Conservation (phyloP, 768 basidiomycete species). For the Trametes sanguinea region DNA sequence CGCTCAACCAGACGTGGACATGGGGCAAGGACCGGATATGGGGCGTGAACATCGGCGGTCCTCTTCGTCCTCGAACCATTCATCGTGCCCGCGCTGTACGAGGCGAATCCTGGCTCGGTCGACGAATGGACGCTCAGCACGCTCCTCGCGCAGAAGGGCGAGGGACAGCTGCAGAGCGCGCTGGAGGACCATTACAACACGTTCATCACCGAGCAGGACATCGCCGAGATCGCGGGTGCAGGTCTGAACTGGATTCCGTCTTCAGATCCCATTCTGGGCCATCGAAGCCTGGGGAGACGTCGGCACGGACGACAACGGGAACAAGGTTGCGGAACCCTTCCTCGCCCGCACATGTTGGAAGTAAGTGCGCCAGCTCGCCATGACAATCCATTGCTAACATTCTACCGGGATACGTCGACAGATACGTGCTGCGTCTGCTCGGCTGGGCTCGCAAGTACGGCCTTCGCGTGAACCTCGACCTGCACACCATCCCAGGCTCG, state of each 20-base stretch:
- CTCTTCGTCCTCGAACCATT: constrained; percentile 81
- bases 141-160: constrained; percentile 55
- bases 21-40: constrained; percentile 62
- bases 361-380: constrained; percentile 37
- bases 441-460: constrained; percentile 91
- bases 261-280: constrained; percentile 86
- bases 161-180: constrained; percentile 30
- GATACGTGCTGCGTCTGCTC: constrained; percentile 74
- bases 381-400: no score
- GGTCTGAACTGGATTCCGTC: constrained; percentile 85
- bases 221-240: constrained; percentile 44
- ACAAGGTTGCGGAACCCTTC: constrained; percentile 62
- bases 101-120: constrained; percentile 48
- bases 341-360: constrained; percentile 75
- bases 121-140: constrained; percentile 72
- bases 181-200: constrained; percentile 74
- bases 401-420: constrained; percentile 26
- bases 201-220: constrained; percentile 56
- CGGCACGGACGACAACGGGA: constrained; percentile 24
- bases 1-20: constrained; percentile 74
- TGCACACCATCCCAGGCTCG: constrained; percentile 78
- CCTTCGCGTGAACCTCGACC: constrained; percentile 77
- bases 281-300: constrained; percentile 66
- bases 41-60: constrained; percentile 75
- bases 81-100: constrained; percentile 64